These are phyloP conservation scores for Dioszegia crocea DNA, from an alignment of 768 basidiomycete species.

Conservation along the genomic window DNA sequence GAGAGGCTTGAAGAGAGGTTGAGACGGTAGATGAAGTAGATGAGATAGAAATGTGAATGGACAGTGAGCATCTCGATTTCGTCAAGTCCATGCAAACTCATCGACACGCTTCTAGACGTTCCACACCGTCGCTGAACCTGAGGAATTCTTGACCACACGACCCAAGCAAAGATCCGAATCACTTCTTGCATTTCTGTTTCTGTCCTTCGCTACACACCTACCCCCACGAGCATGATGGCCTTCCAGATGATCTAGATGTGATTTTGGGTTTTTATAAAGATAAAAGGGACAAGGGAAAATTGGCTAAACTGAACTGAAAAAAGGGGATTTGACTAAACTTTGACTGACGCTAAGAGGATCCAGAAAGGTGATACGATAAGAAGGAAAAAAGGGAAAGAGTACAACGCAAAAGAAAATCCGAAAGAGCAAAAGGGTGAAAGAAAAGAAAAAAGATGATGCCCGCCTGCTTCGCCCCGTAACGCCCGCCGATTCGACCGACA, in stretches of 20 bases:
- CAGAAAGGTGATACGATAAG: neutral
- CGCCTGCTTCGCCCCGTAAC: neutral
- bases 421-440: too few species aligned
- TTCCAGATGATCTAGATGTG: neutral
- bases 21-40: neutral
- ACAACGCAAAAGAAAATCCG: too few species aligned
- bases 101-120: too few species aligned
- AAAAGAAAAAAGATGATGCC: neutral
- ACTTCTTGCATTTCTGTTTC: neutral
- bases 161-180: too few species aligned
- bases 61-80: too few species aligned
- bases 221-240: constrained; percentile 4
- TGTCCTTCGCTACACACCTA: constrained; percentile 1
- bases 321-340: constrained; percentile 1
- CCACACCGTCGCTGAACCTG: too few species aligned
- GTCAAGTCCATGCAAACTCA: too few species aligned
- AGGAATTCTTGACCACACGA: too few species aligned
- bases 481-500: too few species aligned
- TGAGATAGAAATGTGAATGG: too few species aligned
- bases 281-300: neutral
- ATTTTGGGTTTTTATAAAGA: neutral
- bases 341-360: neutral
- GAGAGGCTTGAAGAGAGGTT: constrained; percentile 2
- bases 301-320: neutral
- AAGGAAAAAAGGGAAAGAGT: neutral